Evolutionary conservation across 306 rosid species (phyloP), one percentile per base, ranked within the genome.

Genomic region (Trichosanthes truncata): DNA sequence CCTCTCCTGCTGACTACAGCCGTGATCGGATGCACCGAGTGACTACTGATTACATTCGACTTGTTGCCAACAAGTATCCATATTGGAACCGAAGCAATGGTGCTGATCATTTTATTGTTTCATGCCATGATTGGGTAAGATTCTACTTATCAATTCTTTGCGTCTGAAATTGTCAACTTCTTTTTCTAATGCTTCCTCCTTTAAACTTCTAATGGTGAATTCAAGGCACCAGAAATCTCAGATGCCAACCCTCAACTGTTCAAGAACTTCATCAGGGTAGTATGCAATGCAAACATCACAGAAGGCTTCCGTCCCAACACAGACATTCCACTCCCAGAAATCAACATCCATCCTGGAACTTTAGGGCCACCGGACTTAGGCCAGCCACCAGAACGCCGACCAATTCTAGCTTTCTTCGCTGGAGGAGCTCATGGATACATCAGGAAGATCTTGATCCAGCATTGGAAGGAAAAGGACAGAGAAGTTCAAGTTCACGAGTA

Each of bases 281-380:
- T 91, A 0, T 91, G 96, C 87, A 93, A 93, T 74, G 97, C 98
- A 63, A 93, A 90, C 83, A 88, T 87, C 26, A 80, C 90, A 0
- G 93, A 91, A 87, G 96, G 98, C 23, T 93, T 91, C 5, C 23
- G 15, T 17, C 93, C 91, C 36, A 77, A 49, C 6, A 83, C 82
- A 82, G 96, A 91, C 7, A 91, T 91, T n/a, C 85, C 97, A 57
- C 57, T 91, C 14, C 96, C 93, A 9, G 92, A 93, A 81, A 80
- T 93, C n/a, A 66, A 82, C 81, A 20, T 93, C 18, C 89, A 90
- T 5, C 23, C 56, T 9, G 91, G 90, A 69, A 87, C 72, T 79
- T 87, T 93, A 3, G 84, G 88, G 68, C 88, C 85, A 9, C 85
- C 85, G 0, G 57, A 74, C 21, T 55, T 12, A 43, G 80, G 77